Conservation (phyloP, 2,329 filamentous ascomycete species). For the Ophiocordyceps camponoti-leonardi region DNA sequence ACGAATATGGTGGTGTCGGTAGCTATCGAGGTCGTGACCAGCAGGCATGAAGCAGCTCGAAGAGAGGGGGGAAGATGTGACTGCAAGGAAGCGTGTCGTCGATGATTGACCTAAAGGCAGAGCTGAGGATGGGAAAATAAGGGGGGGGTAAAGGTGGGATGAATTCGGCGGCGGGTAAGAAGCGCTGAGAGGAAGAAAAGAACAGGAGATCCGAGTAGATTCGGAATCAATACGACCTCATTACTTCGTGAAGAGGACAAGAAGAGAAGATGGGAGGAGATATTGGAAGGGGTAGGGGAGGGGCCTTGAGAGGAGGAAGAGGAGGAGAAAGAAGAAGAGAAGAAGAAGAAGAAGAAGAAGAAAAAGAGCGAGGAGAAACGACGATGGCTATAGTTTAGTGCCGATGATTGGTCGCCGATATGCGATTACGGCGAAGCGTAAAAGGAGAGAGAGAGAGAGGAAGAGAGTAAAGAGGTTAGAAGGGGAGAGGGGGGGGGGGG, state of each 20-base stretch:
- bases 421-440: background rate
- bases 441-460: background rate
- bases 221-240: conserved; percentile 5
- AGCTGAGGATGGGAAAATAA: too few species aligned
- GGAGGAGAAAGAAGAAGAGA: background rate
- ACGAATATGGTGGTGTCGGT: background rate
- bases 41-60: background rate
- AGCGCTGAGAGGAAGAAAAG: background rate
- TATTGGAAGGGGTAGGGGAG: background rate
- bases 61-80: background rate
- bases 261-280: background rate
- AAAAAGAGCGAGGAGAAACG: background rate
- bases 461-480: too few species aligned
- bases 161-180: background rate
- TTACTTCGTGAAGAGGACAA: conserved; percentile 15
- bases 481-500: background rate
- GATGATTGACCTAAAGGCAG: too few species aligned
- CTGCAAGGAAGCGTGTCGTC: background rate
- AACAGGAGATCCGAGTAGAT: background rate
- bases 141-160: background rate
- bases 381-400: background rate
- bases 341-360: too few species aligned
- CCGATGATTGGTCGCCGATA: background rate
- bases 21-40: background rate
- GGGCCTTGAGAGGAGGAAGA: background rate